Percentiles rank a stretch among this genome's conserved stretches.
phyloP scores from a whole-genome alignment of 805 yeast species.

The Hanseniaspora thailandica region DNA sequence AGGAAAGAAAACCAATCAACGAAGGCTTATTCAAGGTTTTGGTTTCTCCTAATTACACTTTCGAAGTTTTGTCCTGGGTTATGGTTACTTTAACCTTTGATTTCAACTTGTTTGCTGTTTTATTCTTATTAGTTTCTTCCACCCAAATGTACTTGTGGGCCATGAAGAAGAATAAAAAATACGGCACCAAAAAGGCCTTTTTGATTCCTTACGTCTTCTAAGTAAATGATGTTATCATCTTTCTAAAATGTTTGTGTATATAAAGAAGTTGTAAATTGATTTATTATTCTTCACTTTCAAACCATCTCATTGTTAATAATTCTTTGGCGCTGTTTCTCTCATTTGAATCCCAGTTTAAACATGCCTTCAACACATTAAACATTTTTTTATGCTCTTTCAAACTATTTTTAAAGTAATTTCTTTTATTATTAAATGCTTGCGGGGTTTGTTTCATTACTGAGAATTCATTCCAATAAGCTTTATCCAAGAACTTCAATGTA shows the following conservation, averaged over 20 bases:
- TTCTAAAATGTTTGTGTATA: not conserved
- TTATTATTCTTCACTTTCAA: slow-evolving; percentile 30
- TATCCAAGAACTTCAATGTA: slow-evolving; percentile 38
- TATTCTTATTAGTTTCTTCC: slow-evolving; percentile 60
- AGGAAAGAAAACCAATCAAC: slow-evolving; percentile 36
- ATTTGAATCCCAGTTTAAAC: slow-evolving; percentile 47
- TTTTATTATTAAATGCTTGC: slow-evolving; percentile 20
- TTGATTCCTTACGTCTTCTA: slow-evolving; percentile 64
- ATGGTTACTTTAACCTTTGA: slow-evolving; percentile 50
- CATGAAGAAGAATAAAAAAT: slow-evolving; percentile 65
- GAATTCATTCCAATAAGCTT: slow-evolving; percentile 5
- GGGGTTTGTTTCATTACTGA: slow-evolving; percentile 15
- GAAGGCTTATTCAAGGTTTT: slow-evolving; percentile 76
- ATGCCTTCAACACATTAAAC: slow-evolving; percentile 44
- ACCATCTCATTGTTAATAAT: slow-evolving; percentile 47
- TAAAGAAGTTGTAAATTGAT: not conserved
- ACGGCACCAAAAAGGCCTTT: slow-evolving; percentile 69
- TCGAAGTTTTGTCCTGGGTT: slow-evolving; percentile 71
- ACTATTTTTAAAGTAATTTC: slow-evolving; percentile 27
- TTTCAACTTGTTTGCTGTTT: slow-evolving; percentile 63
- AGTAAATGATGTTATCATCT: not conserved
- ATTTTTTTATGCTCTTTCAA: slow-evolving; percentile 34
- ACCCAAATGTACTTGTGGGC: slow-evolving; percentile 91
- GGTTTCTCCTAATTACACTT: slow-evolving; percentile 90
- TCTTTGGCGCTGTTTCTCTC: slow-evolving; percentile 49